Evolutionary conservation across 495 filamentous ascomycete species (phyloP), one percentile per base, ranked within the genome.

Genomic region (Penicillium ochrochloron): DNA sequence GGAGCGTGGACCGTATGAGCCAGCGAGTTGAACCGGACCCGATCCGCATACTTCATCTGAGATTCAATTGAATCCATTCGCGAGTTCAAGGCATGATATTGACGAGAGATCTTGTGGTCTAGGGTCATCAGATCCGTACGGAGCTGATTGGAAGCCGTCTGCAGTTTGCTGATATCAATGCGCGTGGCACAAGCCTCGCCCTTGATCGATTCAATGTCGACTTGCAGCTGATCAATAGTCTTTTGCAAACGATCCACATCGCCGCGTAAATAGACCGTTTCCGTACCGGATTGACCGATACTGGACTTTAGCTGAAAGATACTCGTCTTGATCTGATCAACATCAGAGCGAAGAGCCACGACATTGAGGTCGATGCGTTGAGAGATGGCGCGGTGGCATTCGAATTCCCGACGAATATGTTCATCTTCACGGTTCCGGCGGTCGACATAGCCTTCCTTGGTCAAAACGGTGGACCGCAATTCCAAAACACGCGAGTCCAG

Each of bases 381-480:
- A 29, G 72, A 75, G 35, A 75, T 75, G 42, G 73, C 72, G 41
- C 70, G 72, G 44, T 78, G 70, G 57, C 72, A 68, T 60, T 78
- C 72, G 31, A 80, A 80, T 64, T 80, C 78, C 3, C 76, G 76
- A 46, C 78, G 78, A 46, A 80, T 69, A 56, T 79, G 72, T 17
- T 78, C 69, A 57, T 80, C 78, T 64, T 80, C 78, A 23, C 78
- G 76, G 69, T 80, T 80, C 10, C 78, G 75, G 51, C 75, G 73
- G 37, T 80, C 76, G 51, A 75, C 69, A 64, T 80, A 80, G 44
- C 67, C 70, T 53, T 80, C 76, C 59, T 78, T 77, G 12, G 78
- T 79, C 42, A 80, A 61, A 10, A 79, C 64, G 27, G 66, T 71
- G 5, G 76, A 75, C 44, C 76, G 75, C 5, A 80, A 66, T 25